phyloP scores from a whole-genome alignment of 2,329 filamentous ascomycete genomes.

The Drechslerella dactyloides region DNA sequence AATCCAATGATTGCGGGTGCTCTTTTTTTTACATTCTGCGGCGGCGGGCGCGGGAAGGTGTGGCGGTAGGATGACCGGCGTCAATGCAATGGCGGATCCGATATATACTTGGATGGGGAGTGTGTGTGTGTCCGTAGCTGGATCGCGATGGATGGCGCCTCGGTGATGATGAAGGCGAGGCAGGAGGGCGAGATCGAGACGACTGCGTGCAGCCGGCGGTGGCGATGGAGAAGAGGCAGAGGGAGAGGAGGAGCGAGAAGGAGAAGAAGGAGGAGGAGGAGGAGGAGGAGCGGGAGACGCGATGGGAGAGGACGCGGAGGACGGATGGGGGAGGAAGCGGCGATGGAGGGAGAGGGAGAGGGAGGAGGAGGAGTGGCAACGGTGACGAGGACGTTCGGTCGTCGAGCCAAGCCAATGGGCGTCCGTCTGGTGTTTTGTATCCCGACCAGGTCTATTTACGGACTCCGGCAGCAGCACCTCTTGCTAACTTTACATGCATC shows the following conservation, averaged over 20 bases:
- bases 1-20: too few relatives aligned
- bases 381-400: conserved; percentile 1
- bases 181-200: neutral
- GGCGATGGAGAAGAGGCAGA: neutral
- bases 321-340: neutral
- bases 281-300: neutral
- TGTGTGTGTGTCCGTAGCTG: neutral
- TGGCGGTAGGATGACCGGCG: neutral
- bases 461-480: neutral
- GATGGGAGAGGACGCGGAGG: neutral
- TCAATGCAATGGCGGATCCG: neutral
- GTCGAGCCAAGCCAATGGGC: conserved; percentile 3
- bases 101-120: neutral
- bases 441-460: conserved; percentile 6
- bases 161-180: neutral
- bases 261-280: neutral
- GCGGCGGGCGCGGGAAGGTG: too few relatives aligned
- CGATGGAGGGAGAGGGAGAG: neutral
- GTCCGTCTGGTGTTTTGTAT: neutral
- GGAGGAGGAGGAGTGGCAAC: neutral
- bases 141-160: neutral
- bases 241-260: neutral
- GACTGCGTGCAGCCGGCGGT: neutral
- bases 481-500: neutral
- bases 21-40: too few relatives aligned